Percentiles rank a stretch among this genome's conserved stretches.
Conservation (phyloP, 441 rosid genomes). For the Adansonia gregorii region DNA sequence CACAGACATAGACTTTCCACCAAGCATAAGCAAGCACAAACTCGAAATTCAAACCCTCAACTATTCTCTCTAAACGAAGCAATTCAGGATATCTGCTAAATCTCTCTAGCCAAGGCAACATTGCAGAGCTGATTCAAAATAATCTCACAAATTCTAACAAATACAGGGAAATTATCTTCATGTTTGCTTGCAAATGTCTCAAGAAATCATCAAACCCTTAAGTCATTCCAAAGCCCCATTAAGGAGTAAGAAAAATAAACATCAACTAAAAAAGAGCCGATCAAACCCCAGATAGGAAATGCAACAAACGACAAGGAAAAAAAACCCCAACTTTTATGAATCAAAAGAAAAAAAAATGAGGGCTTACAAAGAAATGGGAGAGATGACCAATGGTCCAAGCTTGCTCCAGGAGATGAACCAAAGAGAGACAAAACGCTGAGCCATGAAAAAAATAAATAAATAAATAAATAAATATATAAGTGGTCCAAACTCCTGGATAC, state of each 20-base stretch:
- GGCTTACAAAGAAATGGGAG: constrained; percentile 63
- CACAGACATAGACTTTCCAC: neutral
- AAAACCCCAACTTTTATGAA: neutral
- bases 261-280: constrained; percentile 7
- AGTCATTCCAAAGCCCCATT: constrained; percentile 2
- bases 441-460: constrained; percentile 57
- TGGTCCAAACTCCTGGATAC: constrained; percentile 92
- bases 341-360: neutral
- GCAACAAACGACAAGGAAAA: neutral
- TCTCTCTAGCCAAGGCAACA: neutral
- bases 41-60: neutral
- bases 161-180: neutral
- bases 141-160: constrained; percentile 3
- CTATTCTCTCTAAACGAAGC: neutral
- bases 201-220: neutral
- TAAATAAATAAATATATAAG: constrained; percentile 55
- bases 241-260: neutral
- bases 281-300: neutral
- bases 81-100: neutral
- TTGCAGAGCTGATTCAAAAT: neutral
- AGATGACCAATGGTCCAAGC: constrained; percentile 96
- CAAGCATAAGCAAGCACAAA: neutral
- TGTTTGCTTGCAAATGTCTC: neutral
- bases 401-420: constrained; percentile 76
- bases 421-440: constrained; percentile 49